Conservation (phyloP, 805 yeast genomes). For the Candida michaelii region DNA sequence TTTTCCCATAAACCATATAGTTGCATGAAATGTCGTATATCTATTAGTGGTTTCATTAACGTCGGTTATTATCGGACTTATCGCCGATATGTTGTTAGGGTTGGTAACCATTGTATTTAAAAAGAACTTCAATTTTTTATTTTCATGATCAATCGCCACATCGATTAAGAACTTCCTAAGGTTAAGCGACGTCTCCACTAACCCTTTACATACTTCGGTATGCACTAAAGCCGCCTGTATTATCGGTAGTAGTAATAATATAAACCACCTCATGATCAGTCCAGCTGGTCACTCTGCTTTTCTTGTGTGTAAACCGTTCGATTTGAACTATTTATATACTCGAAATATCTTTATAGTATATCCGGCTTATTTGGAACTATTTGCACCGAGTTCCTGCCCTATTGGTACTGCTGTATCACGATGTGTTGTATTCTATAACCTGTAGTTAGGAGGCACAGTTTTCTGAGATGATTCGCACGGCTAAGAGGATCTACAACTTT, state of each 20-base stretch:
- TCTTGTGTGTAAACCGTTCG: too few relatives aligned
- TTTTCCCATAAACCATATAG: slow-evolving; percentile 45
- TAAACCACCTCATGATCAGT: slow-evolving; percentile 8
- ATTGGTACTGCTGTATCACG: too few relatives aligned
- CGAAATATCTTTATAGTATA: too few relatives aligned
- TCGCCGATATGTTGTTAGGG: slow-evolving; percentile 7
- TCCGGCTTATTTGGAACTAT: too few relatives aligned
- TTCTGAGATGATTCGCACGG: slow-evolving; percentile 7
- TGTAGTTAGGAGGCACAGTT: neutral
- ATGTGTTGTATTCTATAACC: neutral
- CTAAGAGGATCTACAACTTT: neutral
- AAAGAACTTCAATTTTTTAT: slow-evolving; percentile 31
- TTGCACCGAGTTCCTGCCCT: too few relatives aligned
- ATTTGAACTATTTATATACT: too few relatives aligned
- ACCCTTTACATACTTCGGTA: slow-evolving; percentile 17
- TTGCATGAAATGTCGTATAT: slow-evolving; percentile 49
- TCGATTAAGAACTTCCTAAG: slow-evolving; percentile 31
- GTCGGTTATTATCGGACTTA: slow-evolving; percentile 34
- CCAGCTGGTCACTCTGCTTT: too few relatives aligned
- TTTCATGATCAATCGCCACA: slow-evolving; percentile 34
- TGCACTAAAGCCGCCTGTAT: slow-evolving; percentile 24
- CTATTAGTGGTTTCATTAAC: slow-evolving; percentile 46
- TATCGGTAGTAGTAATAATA: slow-evolving; percentile 11
- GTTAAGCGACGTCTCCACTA: slow-evolving; percentile 9
- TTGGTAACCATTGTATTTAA: slow-evolving; percentile 31